These are phyloP conservation scores for Ophiostoma pallidulum DNA, from an alignment of 2,329 filamentous ascomycete genomes.

Conservation along the genomic window DNA sequence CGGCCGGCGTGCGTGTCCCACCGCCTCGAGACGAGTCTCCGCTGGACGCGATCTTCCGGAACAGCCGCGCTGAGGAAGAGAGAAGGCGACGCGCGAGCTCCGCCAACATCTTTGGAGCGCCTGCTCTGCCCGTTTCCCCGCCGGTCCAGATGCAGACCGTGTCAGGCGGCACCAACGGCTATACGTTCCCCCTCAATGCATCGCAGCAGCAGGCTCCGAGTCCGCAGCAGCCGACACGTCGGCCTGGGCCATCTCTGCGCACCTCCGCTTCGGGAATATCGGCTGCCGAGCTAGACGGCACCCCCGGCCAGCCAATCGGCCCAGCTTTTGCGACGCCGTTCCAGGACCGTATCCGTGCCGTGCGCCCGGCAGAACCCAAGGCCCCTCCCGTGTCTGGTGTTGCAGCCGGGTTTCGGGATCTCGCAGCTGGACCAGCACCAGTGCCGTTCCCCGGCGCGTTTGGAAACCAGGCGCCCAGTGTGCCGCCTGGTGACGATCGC, in stretches of 20 bases:
- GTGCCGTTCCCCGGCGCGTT: not conserved
- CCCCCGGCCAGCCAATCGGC: slow-evolving; percentile 44
- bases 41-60: slow-evolving; percentile 82
- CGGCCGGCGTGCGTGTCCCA: slow-evolving; percentile 16
- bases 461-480: not conserved
- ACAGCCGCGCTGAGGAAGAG: slow-evolving; percentile 69
- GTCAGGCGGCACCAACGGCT: slow-evolving; percentile 18
- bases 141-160: slow-evolving; percentile 26
- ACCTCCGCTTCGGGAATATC: slow-evolving; percentile 49
- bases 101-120: slow-evolving; percentile 31
- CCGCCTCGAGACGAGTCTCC: slow-evolving; percentile 55
- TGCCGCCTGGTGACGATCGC: slow-evolving; percentile 23
- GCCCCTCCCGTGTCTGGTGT: slow-evolving; percentile 8
- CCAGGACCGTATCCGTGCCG: slow-evolving; percentile 50
- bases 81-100: slow-evolving; percentile 46
- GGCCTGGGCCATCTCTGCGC: slow-evolving; percentile 32
- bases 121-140: slow-evolving; percentile 43
- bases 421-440: not conserved
- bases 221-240: slow-evolving; percentile 21
- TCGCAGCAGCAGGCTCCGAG: slow-evolving; percentile 8
- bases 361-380: slow-evolving; percentile 27
- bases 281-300: slow-evolving; percentile 57
- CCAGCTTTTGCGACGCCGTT: slow-evolving; percentile 62
- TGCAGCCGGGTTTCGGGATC: slow-evolving; percentile 4
- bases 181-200: slow-evolving; percentile 7